A percentile compares a stretch with the other conserved stretches of the same genome.
These are phyloP conservation scores for Carpinus fangiana DNA, from an alignment of 306 rosid genomes.

Conservation along the genomic window DNA sequence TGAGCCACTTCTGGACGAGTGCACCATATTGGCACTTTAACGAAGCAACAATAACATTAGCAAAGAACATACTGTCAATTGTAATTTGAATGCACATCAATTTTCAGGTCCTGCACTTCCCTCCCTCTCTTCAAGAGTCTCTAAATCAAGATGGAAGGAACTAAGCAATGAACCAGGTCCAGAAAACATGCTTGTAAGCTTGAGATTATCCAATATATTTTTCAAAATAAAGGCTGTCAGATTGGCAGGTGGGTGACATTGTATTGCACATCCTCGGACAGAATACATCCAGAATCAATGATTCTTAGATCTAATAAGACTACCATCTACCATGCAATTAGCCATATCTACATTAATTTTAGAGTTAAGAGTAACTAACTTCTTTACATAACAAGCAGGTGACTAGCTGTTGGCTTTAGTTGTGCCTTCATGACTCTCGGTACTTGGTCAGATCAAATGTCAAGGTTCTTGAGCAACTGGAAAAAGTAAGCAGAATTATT, in stretches of 20 bases:
- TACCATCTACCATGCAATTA: slow-evolving; percentile 7
- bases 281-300: background rate
- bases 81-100: background rate
- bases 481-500: slow-evolving; percentile 13
- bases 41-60: background rate
- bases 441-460: slow-evolving; percentile 86
- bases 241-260: background rate
- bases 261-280: background rate
- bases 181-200: background rate
- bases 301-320: slow-evolving; percentile 9
- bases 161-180: background rate
- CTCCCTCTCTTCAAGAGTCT: background rate
- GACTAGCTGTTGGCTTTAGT: slow-evolving; percentile 14
- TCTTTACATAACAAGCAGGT: slow-evolving; percentile 34
- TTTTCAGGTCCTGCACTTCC: too few relatives aligned
- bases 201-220: background rate
- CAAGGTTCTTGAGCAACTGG: slow-evolving; percentile 93
- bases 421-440: slow-evolving; percentile 59
- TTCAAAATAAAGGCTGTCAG: background rate
- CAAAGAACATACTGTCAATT: background rate
- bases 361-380: slow-evolving; percentile 9
- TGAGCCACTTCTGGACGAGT: background rate
- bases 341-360: slow-evolving; percentile 46
- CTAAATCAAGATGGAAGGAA: background rate
- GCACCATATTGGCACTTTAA: too few relatives aligned